Conservation (phyloP, 2,329 filamentous ascomycete genomes). For the Akanthomyces uredinophilus region DNA sequence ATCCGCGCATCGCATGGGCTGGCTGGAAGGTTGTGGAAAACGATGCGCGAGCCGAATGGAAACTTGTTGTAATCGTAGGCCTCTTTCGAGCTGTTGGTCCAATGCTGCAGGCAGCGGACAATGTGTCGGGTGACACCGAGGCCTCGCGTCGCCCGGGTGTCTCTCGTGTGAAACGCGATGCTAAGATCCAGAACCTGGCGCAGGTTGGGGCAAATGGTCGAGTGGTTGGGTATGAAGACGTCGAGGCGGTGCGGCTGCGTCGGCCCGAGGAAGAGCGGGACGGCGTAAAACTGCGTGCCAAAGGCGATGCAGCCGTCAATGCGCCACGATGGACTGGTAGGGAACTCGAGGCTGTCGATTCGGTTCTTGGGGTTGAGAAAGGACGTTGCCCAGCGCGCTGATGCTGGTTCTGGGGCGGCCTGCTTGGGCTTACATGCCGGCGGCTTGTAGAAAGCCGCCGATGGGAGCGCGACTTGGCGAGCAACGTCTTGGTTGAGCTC, state of each 20-base stretch:
- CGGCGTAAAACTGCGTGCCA: constrained; percentile 53
- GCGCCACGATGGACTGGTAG: constrained; percentile 45
- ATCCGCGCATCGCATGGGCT: constrained; percentile 43
- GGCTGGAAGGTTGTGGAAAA: constrained; percentile 46
- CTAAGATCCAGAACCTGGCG: constrained; percentile 39
- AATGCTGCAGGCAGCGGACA: constrained; percentile 47
- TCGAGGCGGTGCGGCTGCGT: constrained; percentile 51
- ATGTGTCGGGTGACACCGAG: constrained; percentile 51
- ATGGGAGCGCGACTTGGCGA: constrained; percentile 53
- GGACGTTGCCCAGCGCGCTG: constrained; percentile 41
- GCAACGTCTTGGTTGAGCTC: constrained; percentile 49
- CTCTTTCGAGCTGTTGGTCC: constrained; percentile 35
- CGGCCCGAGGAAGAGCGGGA: constrained; percentile 45
- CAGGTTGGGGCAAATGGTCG: constrained; percentile 31
- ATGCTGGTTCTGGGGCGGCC: background rate
- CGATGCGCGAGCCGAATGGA: constrained; percentile 54
- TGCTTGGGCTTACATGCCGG: constrained; percentile 14
- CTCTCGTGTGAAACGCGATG: constrained; percentile 50
- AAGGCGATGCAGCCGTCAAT: constrained; percentile 54
- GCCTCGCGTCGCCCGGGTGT: constrained; percentile 40
- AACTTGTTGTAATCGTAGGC: constrained; percentile 37
- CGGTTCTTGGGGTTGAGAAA: constrained; percentile 56
- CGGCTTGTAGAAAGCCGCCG: constrained; percentile 41
- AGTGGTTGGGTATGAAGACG: constrained; percentile 50
- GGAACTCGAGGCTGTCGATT: constrained; percentile 49